Evolutionary conservation across 2,329 filamentous ascomycete genomes (phyloP).

Genomic region (Aspergillaceae sp.): DNA sequence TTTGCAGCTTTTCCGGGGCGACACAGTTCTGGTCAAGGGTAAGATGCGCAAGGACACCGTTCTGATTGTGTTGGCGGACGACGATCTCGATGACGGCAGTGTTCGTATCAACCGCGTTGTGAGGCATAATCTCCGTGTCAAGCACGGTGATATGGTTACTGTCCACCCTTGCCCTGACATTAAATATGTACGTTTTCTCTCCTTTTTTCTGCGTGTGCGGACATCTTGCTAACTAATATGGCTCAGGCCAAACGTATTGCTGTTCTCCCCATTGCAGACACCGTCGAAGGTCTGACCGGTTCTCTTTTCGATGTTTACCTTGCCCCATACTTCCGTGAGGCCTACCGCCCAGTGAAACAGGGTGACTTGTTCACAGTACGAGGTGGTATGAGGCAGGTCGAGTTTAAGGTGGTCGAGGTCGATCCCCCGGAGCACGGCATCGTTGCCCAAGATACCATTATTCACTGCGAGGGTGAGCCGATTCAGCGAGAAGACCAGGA

Average conservation of each 20-base stretch:
- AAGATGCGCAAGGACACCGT: constrained; percentile 99
- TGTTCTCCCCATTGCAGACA: constrained; percentile 95
- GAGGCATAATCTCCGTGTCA: constrained; percentile 94
- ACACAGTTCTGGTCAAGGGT: constrained; percentile 95
- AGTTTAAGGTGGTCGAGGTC: constrained; percentile 99
- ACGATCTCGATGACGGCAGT: constrained; percentile 94
- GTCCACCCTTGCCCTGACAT: constrained; percentile 98
- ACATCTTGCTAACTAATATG: too few species aligned
- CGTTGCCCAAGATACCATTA: constrained; percentile 95
- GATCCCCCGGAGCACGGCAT: constrained; percentile 98
- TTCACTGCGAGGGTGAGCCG: constrained; percentile 94
- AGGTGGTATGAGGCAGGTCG: constrained; percentile 96
- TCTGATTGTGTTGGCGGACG: constrained; percentile 91
- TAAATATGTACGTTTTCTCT: constrained; percentile 78
- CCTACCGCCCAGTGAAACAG: constrained; percentile 93
- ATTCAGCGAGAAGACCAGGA: constrained; percentile 99
- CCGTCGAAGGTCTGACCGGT: constrained; percentile 92
- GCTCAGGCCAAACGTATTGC: constrained; percentile 92
- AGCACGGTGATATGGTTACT: constrained; percentile 96
- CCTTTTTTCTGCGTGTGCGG: background rate
- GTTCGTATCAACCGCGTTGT: constrained; percentile 97
- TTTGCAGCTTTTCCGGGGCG: constrained; percentile 95
- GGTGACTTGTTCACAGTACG: constrained; percentile 96
- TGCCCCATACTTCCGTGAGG: constrained; percentile 98
- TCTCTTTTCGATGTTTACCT: constrained; percentile 99